A percentile compares a stretch with the other conserved stretches of the same genome.
Evolutionary conservation across 345 rosid genomes (phyloP).

Genomic region (Ceriops decandra): DNA sequence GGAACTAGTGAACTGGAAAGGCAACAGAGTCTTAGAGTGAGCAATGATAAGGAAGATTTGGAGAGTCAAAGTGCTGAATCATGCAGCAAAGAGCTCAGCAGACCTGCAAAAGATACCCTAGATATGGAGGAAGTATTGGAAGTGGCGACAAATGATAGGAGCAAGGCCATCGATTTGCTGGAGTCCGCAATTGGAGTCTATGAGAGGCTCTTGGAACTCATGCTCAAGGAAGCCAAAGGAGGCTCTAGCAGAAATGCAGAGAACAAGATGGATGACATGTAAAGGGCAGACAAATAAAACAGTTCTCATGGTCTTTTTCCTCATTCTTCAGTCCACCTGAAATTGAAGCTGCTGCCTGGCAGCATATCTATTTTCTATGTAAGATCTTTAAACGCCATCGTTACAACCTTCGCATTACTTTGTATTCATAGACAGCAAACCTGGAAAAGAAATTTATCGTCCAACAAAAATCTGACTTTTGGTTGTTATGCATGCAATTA

Average conservation of each 20-base stretch:
- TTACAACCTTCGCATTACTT: too few species aligned
- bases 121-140: conserved; percentile 24
- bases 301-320: background rate
- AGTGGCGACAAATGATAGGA: conserved; percentile 25
- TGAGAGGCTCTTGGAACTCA: conserved; percentile 33
- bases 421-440: too few species aligned
- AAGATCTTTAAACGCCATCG: too few species aligned
- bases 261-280: background rate
- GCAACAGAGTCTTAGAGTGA: background rate
- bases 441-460: too few species aligned
- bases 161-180: conserved; percentile 37
- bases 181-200: conserved; percentile 40
- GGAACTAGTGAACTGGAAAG: conserved; percentile 11
- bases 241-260: conserved; percentile 8
- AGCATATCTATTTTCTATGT: too few species aligned
- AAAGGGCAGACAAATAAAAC: background rate
- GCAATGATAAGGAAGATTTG: background rate
- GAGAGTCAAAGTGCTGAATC: conserved; percentile 7
- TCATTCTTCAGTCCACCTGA: background rate
- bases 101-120: conserved; percentile 13
- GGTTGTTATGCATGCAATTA: too few species aligned
- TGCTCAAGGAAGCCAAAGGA: conserved; percentile 38
- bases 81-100: conserved; percentile 14
- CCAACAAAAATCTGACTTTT: too few species aligned
- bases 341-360: too few species aligned